Evolutionary conservation across 345 rosid genomes (phyloP).

Genomic region (Linum tenue): DNA sequence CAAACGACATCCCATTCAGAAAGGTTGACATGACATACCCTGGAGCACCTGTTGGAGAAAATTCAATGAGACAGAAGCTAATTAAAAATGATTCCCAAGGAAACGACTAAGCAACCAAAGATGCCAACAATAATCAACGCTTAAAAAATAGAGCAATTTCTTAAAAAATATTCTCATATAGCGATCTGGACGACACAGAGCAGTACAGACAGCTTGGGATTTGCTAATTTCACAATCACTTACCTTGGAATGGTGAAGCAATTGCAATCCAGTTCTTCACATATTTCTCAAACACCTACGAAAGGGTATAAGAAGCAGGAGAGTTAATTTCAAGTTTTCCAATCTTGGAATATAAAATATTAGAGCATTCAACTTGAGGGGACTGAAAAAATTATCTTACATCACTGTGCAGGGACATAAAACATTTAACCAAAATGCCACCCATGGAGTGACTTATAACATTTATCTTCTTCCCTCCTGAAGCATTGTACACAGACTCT

Average conservation of each 20-base stretch:
- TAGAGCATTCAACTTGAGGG: neutral
- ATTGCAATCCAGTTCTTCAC: conserved; percentile 93
- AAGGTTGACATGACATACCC: conserved; percentile 72
- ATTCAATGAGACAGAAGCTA: neutral
- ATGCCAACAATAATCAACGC: neutral
- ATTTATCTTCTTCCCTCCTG: conserved; percentile 86
- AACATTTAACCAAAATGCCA: conserved; percentile 85
- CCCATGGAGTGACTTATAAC: conserved; percentile 95
- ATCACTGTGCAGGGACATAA: conserved; percentile 71
- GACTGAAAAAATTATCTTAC: conserved; percentile 27
- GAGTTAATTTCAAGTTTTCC: neutral
- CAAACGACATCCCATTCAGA: conserved; percentile 94
- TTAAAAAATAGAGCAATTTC: neutral
- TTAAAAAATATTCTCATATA: neutral
- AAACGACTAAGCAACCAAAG: neutral
- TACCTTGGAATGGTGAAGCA: conserved; percentile 89
- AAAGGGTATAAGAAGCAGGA: neutral
- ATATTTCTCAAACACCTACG: conserved; percentile 76
- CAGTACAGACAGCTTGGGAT: neutral
- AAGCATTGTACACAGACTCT: conserved; percentile 57
- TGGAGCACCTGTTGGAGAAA: conserved; percentile 64
- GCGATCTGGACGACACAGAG: conserved; percentile 4
- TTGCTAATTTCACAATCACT: conserved; percentile 12
- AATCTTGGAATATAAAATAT: neutral
- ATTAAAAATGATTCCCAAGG: neutral